Evolutionary conservation across 768 basidiomycete genomes (phyloP).

Genomic region (Suillus cothurnatus): DNA sequence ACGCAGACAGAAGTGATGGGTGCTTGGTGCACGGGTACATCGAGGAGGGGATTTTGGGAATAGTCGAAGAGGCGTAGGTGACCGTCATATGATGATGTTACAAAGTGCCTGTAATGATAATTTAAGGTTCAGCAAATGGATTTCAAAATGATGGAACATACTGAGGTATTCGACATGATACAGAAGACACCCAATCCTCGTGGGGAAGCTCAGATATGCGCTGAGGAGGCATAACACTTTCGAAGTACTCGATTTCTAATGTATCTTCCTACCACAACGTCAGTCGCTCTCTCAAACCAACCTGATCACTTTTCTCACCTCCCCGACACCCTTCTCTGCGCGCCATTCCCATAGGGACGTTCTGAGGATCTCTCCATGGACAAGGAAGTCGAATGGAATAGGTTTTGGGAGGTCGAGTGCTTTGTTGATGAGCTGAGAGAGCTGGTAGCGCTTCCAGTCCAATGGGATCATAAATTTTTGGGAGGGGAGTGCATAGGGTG

Average conservation of each 20-base stretch:
- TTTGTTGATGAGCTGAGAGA: conserved; percentile 97
- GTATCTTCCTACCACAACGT: conserved; percentile 70
- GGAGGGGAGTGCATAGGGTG: conserved; percentile 72
- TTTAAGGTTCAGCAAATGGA: conserved; percentile 13
- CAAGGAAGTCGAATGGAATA: conserved; percentile 91
- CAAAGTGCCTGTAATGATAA: conserved; percentile 51
- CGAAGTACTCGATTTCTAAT: conserved; percentile 89
- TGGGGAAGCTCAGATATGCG: conserved; percentile 78
- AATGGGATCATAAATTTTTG: conserved; percentile 94
- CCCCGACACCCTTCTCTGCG: conserved; percentile 64
- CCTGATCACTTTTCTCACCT: conserved; percentile 46
- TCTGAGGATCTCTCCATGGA: conserved; percentile 77
- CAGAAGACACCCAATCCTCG: conserved; percentile 92
- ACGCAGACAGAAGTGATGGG: conserved; percentile 69
- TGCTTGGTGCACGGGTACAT: conserved; percentile 56
- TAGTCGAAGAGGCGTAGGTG: conserved; percentile 74
- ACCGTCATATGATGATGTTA: conserved; percentile 85
- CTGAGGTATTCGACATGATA: conserved; percentile 63
- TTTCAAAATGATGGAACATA: conserved; percentile 27
- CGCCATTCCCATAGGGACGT: conserved; percentile 77
- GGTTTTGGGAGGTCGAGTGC: conserved; percentile 75
- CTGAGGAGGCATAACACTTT: conserved; percentile 85
- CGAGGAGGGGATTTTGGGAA: conserved; percentile 56
- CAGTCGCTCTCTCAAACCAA: conserved; percentile 6
- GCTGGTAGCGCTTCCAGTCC: conserved; percentile 91